A percentile compares a stretch with the other conserved stretches of the same genome.
phyloP scores from a whole-genome alignment of 2,329 filamentous ascomycete species.

The Colletotrichum plurivorum region DNA sequence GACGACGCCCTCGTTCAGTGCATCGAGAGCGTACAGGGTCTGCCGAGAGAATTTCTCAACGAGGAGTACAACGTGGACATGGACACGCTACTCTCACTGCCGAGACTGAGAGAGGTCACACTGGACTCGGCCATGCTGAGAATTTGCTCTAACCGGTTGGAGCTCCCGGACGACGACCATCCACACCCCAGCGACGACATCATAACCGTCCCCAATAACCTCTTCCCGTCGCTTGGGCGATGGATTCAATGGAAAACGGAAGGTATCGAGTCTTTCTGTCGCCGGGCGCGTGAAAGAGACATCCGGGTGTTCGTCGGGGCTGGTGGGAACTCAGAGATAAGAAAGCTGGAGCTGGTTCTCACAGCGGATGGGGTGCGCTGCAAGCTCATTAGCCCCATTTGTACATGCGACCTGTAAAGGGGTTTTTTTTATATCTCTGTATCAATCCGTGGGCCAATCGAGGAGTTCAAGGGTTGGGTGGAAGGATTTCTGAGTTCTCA shows the following conservation, averaged over 20 bases:
- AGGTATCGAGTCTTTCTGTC: constrained; percentile 1
- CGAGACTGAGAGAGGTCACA: constrained; percentile 2
- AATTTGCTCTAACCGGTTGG: background rate
- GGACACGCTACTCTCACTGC: background rate
- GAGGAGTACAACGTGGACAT: constrained; percentile 10
- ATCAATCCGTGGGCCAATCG: too few species aligned
- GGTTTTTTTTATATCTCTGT: too few species aligned
- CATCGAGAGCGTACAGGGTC: constrained; percentile 7
- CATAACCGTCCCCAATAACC: background rate
- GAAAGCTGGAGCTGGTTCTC: background rate
- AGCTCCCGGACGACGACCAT: constrained; percentile 1
- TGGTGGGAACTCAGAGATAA: background rate
- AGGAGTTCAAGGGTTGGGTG: too few species aligned
- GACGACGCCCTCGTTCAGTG: background rate
- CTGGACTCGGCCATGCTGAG: constrained; percentile 3
- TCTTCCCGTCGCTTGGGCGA: constrained; percentile 2
- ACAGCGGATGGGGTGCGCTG: constrained; percentile 1
- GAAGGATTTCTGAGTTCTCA: too few species aligned
- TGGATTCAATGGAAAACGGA: background rate
- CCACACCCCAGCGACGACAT: constrained; percentile 6
- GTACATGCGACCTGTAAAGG: constrained; percentile 1
- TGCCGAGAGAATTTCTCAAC: constrained; percentile 6
- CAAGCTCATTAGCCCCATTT: background rate
- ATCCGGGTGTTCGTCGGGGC: background rate
- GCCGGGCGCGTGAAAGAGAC: constrained; percentile 4